A percentile compares a stretch with the other conserved stretches of the same genome.
These are phyloP conservation scores for Penicillium psychrofluorescens DNA, from an alignment of 495 filamentous ascomycete genomes.

Conservation along the genomic window DNA sequence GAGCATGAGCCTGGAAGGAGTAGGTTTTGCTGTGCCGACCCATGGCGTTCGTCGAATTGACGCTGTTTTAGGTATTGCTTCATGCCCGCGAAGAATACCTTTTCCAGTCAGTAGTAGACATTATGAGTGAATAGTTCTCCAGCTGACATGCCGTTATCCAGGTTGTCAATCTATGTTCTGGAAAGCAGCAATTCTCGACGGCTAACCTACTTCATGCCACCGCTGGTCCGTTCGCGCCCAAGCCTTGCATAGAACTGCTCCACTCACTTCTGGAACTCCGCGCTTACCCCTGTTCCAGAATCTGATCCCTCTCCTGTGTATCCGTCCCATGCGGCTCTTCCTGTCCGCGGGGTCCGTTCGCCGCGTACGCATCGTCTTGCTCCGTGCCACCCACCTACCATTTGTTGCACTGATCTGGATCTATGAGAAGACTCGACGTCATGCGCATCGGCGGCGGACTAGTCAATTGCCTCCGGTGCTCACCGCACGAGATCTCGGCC, in stretches of 20 bases:
- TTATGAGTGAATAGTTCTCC: too few relatives aligned
- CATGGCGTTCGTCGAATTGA: background rate
- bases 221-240: constrained; percentile 38
- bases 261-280: constrained; percentile 10
- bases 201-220: constrained; percentile 72
- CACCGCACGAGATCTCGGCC: constrained; percentile 8
- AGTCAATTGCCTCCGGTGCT: constrained; percentile 18
- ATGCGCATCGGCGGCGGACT: constrained; percentile 17
- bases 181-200: constrained; percentile 69
- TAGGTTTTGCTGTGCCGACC: constrained; percentile 35
- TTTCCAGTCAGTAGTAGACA: constrained; percentile 53
- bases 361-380: constrained; percentile 64
- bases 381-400: constrained; percentile 63
- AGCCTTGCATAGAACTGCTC: background rate
- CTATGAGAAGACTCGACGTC: constrained; percentile 44
- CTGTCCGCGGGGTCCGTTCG: constrained; percentile 66
- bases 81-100: constrained; percentile 71
- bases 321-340: constrained; percentile 76
- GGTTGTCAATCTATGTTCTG: constrained; percentile 63
- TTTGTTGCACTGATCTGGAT: constrained; percentile 55
- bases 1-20: constrained; percentile 80
- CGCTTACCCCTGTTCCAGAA: constrained; percentile 49
- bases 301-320: constrained; percentile 71
- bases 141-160: constrained; percentile 4
- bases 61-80: constrained; percentile 44